Base-by-base conservation (phyloP, 2,329 filamentous ascomycete species). In the Polychaeton citri region DNA sequence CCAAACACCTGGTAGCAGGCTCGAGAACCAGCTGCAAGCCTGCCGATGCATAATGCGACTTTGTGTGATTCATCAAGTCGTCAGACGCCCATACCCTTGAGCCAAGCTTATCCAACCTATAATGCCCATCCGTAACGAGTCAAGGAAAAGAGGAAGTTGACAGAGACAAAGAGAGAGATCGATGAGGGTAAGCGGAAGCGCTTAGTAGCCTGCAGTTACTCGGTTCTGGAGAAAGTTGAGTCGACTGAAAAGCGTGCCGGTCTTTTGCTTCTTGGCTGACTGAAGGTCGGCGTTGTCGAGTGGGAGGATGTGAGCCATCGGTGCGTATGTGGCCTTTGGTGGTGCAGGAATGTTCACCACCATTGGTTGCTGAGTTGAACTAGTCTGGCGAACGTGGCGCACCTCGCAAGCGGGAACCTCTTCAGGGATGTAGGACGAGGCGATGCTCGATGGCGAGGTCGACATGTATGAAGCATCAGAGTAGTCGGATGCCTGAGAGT, bases 331-430 rank as follows among this genome's bases (percentile, higher is more conserved):
- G 32, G 32, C 20, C 48, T 43, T 42, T 55, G 51, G 47, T 65
- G 61, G 52, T 65, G 59, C 43, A 66, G 60, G 50, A 66, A 45
- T 19, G 57, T 61, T 24, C 62, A 58, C 30, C 58, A 54, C 38
- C 54, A 53, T 36, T 61, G 58, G 30, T 49, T 44, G 45, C 64
- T 62, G 53, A 62, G 34, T 62, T 52, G 24, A 57, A 48, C 19
- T 52, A 47, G 13, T 53, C 47, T 24, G 46, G 40, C 10, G 43
- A 42, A 37, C 54, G 24, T 28, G 24, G 24, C 24, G 24, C 12
- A 28, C 54, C 37, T 47, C 47, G 37, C 38, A 45, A 26, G 47
- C 40, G 20, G 48, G 24, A 7, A 28, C 12, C 3, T 28, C 24
- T 28, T 28, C 39, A 33, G 44, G 44, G 35, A 40, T 38, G 43